Conservation (phyloP, 2,329 filamentous ascomycete genomes). For the Podosphaera xanthii region DNA sequence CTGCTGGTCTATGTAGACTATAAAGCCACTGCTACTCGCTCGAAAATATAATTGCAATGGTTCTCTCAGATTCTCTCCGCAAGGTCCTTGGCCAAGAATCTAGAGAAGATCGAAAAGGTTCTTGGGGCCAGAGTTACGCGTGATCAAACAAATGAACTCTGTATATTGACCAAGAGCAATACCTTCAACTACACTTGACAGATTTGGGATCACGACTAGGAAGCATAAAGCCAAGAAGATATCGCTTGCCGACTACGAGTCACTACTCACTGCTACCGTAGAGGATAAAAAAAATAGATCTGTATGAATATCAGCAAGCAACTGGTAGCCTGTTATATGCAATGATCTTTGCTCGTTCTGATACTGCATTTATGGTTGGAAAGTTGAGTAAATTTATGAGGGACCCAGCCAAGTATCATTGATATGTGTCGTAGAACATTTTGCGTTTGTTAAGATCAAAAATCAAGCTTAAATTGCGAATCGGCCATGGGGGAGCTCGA, state of each 20-base stretch:
- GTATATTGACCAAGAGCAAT: neutral
- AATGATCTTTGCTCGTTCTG: neutral
- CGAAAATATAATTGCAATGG: neutral
- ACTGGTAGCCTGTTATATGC: neutral
- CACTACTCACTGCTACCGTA: neutral
- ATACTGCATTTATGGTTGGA: neutral
- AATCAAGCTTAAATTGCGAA: neutral
- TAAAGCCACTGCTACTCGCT: neutral
- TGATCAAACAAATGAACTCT: neutral
- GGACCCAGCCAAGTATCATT: neutral
- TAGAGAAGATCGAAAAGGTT: conserved; percentile 1
- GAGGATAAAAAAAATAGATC: neutral
- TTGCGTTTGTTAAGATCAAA: neutral
- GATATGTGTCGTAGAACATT: neutral
- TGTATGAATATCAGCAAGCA: neutral
- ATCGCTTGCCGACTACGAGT: neutral
- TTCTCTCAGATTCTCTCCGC: neutral
- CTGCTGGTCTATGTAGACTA: neutral
- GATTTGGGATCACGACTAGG: too few relatives aligned
- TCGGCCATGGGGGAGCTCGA: neutral
- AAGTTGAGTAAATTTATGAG: neutral
- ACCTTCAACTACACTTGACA: neutral
- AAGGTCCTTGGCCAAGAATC: neutral
- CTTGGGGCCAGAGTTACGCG: neutral
- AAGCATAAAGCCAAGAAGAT: neutral